Evolutionary conservation across 306 rosid species (phyloP).

Genomic region (Citrullus amarus): DNA sequence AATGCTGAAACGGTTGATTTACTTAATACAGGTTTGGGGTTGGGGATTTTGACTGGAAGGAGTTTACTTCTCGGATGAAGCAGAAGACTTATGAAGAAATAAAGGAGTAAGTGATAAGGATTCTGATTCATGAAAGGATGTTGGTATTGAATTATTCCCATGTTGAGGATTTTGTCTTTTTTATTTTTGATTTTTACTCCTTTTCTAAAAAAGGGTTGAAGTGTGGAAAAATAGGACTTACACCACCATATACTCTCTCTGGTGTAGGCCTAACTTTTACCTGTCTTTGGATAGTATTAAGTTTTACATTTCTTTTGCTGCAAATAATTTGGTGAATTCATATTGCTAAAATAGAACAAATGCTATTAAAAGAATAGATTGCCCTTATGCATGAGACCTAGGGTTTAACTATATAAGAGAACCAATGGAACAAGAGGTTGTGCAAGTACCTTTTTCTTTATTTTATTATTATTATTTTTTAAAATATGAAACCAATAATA

Average conservation of each 20-base stretch:
- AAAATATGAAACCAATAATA: no score
- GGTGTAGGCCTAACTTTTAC: neutral
- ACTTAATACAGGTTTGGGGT: conserved; percentile 61
- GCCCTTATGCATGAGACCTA: neutral
- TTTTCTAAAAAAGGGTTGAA: neutral
- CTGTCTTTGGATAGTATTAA: neutral
- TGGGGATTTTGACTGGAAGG: conserved; percentile 92
- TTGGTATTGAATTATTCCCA: neutral
- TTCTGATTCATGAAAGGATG: neutral
- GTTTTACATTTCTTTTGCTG: neutral
- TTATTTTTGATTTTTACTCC: neutral
- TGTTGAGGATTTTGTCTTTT: neutral
- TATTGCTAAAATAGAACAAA: neutral
- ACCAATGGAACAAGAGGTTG: neutral
- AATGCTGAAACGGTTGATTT: conserved; percentile 19
- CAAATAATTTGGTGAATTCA: neutral
- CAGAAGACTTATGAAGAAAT: conserved; percentile 86
- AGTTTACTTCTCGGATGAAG: conserved; percentile 76
- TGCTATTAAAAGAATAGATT: neutral
- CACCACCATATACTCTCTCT: neutral
- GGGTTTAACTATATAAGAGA: neutral
- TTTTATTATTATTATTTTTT: no score
- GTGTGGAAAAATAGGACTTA: neutral
- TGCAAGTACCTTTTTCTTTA: neutral
- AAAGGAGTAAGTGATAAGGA: conserved; percentile 44